Evolutionary conservation across 202 grass and related monocot genomes (phyloP).

Genomic region (Carex arenaria): DNA sequence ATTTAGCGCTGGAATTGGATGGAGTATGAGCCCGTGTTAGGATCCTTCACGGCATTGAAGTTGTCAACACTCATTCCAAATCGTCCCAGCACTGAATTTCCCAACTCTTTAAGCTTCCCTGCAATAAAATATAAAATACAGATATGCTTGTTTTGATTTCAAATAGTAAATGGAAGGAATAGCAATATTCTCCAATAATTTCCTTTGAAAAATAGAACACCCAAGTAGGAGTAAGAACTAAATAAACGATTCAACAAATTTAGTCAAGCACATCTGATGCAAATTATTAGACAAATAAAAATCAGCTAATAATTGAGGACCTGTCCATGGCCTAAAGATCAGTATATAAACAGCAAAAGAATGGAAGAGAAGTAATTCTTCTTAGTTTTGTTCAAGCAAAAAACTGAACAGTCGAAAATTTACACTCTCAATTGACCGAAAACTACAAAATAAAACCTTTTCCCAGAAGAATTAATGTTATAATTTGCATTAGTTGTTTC

Average conservation of each 20-base stretch:
- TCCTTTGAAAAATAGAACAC: neutral
- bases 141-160: neutral
- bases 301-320: neutral
- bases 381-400: neutral
- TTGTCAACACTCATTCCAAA: slow-evolving; percentile 94
- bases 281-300: neutral
- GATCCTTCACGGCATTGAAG: slow-evolving; percentile 87
- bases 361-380: neutral
- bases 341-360: neutral
- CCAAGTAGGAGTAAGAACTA: neutral
- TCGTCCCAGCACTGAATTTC: slow-evolving; percentile 74
- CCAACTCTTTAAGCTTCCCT: slow-evolving; percentile 92
- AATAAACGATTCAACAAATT: neutral
- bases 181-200: neutral
- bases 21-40: slow-evolving; percentile 81
- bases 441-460: neutral
- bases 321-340: neutral
- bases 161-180: neutral
- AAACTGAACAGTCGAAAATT: neutral
- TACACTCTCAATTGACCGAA: neutral
- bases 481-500: neutral
- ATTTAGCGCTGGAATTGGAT: slow-evolving; percentile 59
- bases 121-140: slow-evolving; percentile 15
- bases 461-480: neutral
- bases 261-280: neutral